Evolutionary conservation across 208 protist species (phyloP).

Genomic region (Leishmania martiniquensis): DNA sequence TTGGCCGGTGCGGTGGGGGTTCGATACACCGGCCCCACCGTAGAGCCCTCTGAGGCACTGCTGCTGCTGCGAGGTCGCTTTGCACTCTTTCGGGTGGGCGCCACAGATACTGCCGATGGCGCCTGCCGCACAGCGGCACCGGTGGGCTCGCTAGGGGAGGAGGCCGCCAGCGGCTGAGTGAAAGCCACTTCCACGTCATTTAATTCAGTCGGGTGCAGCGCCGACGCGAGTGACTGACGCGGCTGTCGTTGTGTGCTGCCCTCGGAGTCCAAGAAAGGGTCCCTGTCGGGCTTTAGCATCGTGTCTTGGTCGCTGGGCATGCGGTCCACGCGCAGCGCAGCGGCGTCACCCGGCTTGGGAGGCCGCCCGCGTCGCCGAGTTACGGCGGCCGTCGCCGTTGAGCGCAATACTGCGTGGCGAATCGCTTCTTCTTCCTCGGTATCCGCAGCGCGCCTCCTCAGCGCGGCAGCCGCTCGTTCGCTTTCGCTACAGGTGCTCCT

Average conservation of each 20-base stretch:
- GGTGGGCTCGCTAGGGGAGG: not conserved
- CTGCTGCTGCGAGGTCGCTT: constrained; percentile 9
- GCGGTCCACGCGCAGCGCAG: not conserved
- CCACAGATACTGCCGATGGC: not conserved
- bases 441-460: not conserved
- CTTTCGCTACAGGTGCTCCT: not conserved
- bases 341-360: not conserved
- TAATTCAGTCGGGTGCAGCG: not conserved
- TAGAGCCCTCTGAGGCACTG: not conserved
- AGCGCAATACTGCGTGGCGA: constrained; percentile 39
- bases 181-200: not conserved
- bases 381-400: constrained; percentile 18
- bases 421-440: constrained; percentile 28
- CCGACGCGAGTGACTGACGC: not conserved
- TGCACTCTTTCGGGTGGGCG: not conserved
- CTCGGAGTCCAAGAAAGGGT: constrained; percentile 5
- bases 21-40: not conserved
- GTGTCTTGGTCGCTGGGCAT: not conserved
- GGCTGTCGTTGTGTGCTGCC: constrained; percentile 1
- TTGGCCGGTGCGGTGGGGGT: not conserved
- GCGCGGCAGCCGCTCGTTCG: not conserved
- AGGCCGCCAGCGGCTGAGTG: constrained; percentile 2
- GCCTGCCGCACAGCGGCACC: not conserved
- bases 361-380: constrained; percentile 16
- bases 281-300: not conserved